A percentile compares a stretch with the other conserved stretches of the same genome.
These are phyloP conservation scores for Globisporangium alternatum DNA, from an alignment of 352 stramenopile species.

Conservation along the genomic window DNA sequence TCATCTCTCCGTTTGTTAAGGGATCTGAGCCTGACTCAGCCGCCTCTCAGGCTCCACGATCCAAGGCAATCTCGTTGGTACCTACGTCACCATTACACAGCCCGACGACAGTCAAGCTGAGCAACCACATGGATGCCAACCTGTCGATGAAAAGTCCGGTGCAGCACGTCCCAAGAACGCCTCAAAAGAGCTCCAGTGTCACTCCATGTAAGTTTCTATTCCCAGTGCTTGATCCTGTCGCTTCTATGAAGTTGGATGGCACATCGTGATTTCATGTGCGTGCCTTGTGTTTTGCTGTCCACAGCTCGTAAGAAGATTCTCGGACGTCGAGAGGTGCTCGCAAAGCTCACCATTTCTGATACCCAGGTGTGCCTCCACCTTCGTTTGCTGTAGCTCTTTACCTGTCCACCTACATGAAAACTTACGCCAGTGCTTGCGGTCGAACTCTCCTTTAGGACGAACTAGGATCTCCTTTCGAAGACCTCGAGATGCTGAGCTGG, in stretches of 20 bases:
- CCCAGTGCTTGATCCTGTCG: neutral
- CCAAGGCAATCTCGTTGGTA: conserved; percentile 9
- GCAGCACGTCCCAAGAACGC: conserved; percentile 8
- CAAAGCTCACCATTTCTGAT: conserved; percentile 23
- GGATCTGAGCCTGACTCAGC: conserved; percentile 7
- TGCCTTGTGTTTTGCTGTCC: neutral
- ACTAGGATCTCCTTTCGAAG: conserved; percentile 34
- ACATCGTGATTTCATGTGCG: neutral
- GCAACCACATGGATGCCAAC: conserved; percentile 30
- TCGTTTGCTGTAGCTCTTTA: neutral
- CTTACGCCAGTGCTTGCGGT: neutral
- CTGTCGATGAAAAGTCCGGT: conserved; percentile 40
- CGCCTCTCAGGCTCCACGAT: neutral
- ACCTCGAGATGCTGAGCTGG: conserved; percentile 53
- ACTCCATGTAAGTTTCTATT: conserved; percentile 13
- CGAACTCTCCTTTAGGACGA: conserved; percentile 4
- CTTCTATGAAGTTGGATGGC: neutral
- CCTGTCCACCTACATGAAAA: too few relatives aligned
- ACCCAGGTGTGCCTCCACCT: conserved; percentile 19
- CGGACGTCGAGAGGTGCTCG: conserved; percentile 26
- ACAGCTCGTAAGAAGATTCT: conserved; percentile 19
- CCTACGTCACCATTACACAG: conserved; percentile 33
- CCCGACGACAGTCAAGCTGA: conserved; percentile 34
- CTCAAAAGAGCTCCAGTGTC: conserved; percentile 5
- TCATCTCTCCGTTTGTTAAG: conserved; percentile 18